Evolutionary conservation across 331 rosid genomes (phyloP).

Genomic region (Pyracantha coccinea): DNA sequence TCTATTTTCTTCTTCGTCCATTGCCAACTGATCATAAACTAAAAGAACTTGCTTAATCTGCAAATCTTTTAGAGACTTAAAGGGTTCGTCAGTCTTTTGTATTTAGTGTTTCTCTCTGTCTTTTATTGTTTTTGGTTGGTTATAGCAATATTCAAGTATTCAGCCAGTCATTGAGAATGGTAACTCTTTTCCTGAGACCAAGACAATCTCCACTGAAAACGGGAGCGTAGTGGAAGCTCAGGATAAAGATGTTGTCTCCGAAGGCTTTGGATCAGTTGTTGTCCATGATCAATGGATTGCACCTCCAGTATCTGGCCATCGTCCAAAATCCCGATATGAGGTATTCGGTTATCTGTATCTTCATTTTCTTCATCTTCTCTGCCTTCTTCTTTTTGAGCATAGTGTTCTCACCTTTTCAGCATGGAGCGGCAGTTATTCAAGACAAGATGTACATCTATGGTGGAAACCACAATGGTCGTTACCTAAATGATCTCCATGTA

Average conservation of each 20-base stretch:
- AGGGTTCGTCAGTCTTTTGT: background rate
- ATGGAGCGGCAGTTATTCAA: conserved; percentile 81
- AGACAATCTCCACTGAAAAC: conserved; percentile 63
- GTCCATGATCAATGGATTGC: conserved; percentile 82
- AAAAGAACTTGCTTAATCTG: background rate
- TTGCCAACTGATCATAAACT: background rate
- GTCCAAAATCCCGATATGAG: conserved; percentile 89
- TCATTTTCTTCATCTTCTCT: background rate
- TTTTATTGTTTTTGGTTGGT: background rate
- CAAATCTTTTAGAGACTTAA: background rate
- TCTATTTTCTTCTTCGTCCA: background rate
- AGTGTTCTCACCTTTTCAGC: conserved; percentile 45
- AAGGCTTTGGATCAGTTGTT: conserved; percentile 57
- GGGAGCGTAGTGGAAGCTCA: conserved; percentile 57
- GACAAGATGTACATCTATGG: conserved; percentile 93
- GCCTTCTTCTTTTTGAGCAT: conserved; percentile 15
- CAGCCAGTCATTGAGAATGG: conserved; percentile 70
- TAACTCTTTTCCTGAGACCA: conserved; percentile 57
- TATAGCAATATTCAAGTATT: conserved; percentile 53
- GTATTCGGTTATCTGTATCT: conserved; percentile 30
- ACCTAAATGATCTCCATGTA: conserved; percentile 84
- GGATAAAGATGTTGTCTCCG: conserved; percentile 74
- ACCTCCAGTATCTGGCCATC: conserved; percentile 62
- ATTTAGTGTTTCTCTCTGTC: background rate
- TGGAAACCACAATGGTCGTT: conserved; percentile 97